Evolutionary conservation across 2,329 filamentous ascomycete genomes (phyloP).

Genomic region (Coniochaeta prunicola): DNA sequence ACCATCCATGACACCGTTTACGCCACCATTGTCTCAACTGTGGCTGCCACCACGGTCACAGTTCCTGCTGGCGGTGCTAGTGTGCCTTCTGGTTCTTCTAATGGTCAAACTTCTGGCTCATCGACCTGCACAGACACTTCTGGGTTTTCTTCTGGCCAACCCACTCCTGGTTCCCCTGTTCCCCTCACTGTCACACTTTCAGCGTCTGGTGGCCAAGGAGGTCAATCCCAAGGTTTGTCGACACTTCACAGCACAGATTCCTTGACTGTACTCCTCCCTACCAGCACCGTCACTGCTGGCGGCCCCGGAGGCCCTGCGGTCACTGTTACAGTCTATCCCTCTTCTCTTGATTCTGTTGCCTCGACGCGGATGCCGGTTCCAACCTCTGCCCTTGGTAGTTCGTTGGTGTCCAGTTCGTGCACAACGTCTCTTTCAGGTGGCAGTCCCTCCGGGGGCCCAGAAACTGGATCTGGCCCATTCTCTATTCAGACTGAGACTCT

Average conservation of each 20-base stretch:
- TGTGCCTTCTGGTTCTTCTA: slow-evolving; percentile 1
- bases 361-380: slow-evolving; percentile 4
- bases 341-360: neutral
- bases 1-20: slow-evolving; percentile 7
- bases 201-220: neutral
- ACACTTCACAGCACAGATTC: slow-evolving; percentile 1
- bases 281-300: slow-evolving; percentile 10
- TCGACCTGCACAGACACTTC: slow-evolving; percentile 1
- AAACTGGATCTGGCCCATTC: neutral
- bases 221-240: neutral
- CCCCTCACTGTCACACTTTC: slow-evolving; percentile 9
- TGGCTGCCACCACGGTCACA: slow-evolving; percentile 13
- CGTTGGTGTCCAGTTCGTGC: neutral
- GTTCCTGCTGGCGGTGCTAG: slow-evolving; percentile 7
- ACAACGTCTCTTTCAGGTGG: neutral
- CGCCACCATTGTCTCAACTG: slow-evolving; percentile 9
- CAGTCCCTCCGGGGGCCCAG: neutral
- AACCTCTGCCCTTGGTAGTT: neutral
- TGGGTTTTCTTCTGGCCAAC: slow-evolving; percentile 2
- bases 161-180: slow-evolving; percentile 2
- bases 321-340: slow-evolving; percentile 9
- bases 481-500: neutral
- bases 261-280: slow-evolving; percentile 4
- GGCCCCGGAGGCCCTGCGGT: slow-evolving; percentile 7
- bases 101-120: slow-evolving; percentile 6